Evolutionary conservation across 164 flowering plant species (phyloP), one percentile per base, ranked within the genome.

Genomic region (Piper longum): DNA sequence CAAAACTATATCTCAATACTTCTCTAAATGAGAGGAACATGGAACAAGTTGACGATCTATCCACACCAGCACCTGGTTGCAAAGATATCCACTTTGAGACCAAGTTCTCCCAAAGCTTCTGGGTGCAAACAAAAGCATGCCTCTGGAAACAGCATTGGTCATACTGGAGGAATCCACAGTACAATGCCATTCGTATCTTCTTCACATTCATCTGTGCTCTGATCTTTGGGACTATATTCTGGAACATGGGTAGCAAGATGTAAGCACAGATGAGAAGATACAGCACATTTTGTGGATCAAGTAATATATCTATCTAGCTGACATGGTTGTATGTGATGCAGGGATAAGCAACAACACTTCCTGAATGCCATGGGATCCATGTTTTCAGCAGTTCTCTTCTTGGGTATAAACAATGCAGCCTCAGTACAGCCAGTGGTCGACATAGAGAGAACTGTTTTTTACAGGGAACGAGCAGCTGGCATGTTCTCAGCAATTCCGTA

Each of bases 361-460:
- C 61, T 45, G 19, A 72, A 71, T 66, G 75, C 73, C 57, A 63
- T 73, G 71, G 79, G 79, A 11, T 65, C 72, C 51, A 73, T 76
- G 72, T 74, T 67, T 52, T 57, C 68, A 16, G 73, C 80, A 8
- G 72, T 74, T 19, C 43, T 77, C 3, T 74, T 76, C 62, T 56
- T 77, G 13, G 77, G 80, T n/a, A 61, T 69, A 19, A 62, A 67
- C 41, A 74, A 77, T 44, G 70, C 69, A 13, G 48, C 63, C 4
- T 54, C 79, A 1, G 79, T 79, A 40, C 82, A 76, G 56, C 79
- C 77, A 11, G 76, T 79, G n/a, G 79, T 79, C n/a, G 72, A 63
- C 9, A 42, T 76, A 4, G 82, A 76, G 36, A 52, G 82, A 41
- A 72, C 70, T 12, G 82, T 79, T 11, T 74, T 79, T 56, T 79